Evolutionary conservation across 352 stramenopile genomes (phyloP).

Genomic region (Pythium rishiriense): DNA sequence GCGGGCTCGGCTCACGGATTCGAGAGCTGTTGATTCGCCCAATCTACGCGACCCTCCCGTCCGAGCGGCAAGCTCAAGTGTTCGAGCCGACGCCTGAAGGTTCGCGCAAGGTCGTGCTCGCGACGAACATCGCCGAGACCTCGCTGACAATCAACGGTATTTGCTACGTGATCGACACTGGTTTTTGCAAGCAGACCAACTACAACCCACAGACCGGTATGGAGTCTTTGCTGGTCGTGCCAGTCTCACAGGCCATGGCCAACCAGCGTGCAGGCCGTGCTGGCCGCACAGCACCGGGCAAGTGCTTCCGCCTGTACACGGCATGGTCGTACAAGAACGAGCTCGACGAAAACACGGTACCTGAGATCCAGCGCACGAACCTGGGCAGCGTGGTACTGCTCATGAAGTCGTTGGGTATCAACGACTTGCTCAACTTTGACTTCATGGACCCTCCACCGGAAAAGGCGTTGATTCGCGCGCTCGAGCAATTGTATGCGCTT

Average conservation of each 20-base stretch:
- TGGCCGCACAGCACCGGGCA: constrained; percentile 97
- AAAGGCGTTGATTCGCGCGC: constrained; percentile 95
- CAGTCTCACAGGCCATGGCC: constrained; percentile 97
- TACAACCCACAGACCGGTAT: constrained; percentile 99
- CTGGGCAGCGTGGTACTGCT: constrained; percentile 98
- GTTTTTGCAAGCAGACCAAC: constrained; percentile 98
- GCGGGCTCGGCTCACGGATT: too few relatives aligned
- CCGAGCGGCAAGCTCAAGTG: constrained; percentile 99
- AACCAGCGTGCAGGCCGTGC: constrained; percentile 97
- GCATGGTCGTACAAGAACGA: constrained; percentile 97
- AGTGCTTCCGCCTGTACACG: constrained; percentile 99
- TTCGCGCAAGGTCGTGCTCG: constrained; percentile 97
- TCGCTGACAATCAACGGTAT: constrained; percentile 99
- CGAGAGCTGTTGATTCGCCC: constrained; percentile 98
- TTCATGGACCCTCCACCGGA: constrained; percentile 99
- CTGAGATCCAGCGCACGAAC: constrained; percentile 99
- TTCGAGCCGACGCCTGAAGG: constrained; percentile 97
- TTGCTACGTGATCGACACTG: constrained; percentile 93
- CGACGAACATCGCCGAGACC: constrained; percentile 99
- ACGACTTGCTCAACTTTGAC: constrained; percentile 99
- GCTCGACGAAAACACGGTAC: constrained; percentile 94
- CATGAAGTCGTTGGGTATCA: constrained; percentile 99
- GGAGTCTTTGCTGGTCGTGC: constrained; percentile 98
- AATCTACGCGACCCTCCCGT: constrained; percentile 97
- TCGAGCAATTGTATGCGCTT: constrained; percentile 97